phyloP scores from a whole-genome alignment of 2,329 filamentous ascomycete genomes.

The Calonectria pauciramosa region DNA sequence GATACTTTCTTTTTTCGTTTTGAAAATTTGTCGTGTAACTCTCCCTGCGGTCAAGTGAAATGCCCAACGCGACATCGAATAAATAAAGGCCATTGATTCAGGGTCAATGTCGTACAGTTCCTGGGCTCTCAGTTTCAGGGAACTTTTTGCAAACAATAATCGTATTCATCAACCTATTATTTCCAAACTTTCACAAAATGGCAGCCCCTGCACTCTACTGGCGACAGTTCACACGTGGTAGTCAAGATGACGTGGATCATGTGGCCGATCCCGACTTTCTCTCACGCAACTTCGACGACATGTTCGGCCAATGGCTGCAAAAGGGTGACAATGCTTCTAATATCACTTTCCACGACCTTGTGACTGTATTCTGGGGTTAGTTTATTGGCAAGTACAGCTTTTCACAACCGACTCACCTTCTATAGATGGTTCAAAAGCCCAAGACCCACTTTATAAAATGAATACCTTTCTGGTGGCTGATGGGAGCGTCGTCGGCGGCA shows the following conservation, averaged over 20 bases:
- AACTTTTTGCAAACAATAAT: no score
- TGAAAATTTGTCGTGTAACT: no score
- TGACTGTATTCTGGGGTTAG: constrained; percentile 11
- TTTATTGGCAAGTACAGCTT: not conserved
- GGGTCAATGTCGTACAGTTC: no score
- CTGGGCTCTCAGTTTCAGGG: no score
- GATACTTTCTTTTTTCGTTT: no score
- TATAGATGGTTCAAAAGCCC: not conserved
- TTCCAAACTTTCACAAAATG: not conserved
- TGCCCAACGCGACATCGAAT: no score
- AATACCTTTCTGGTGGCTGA: constrained; percentile 21
- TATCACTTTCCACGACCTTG: not conserved
- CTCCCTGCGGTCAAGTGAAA: no score
- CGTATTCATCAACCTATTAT: not conserved
- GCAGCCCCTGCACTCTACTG: not conserved
- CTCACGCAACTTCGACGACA: not conserved
- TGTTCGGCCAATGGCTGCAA: constrained; percentile 21
- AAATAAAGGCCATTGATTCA: no score
- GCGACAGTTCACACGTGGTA: constrained; percentile 7
- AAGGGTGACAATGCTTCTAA: not conserved
- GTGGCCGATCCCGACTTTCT: not conserved
- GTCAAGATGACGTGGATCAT: not conserved
- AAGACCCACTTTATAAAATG: not conserved
- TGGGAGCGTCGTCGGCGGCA: not conserved
- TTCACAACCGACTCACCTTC: not conserved